These are phyloP conservation scores for Chytriomyces hyalinus DNA, from an alignment of 192 early-diverging fungal genomes.

Conservation along the genomic window DNA sequence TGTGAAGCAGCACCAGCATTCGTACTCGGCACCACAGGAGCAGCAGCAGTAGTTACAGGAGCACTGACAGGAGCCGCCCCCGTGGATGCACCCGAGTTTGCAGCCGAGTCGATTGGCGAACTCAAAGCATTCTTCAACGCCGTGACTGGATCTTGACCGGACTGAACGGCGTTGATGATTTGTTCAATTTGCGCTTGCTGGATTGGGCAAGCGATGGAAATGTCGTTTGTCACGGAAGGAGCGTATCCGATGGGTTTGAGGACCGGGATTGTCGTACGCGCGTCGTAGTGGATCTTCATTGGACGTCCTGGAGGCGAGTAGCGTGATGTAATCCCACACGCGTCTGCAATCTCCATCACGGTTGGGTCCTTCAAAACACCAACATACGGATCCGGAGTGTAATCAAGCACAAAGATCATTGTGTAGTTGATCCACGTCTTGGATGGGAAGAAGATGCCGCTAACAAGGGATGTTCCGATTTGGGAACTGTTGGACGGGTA, in stretches of 20 bases:
- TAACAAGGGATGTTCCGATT: constrained; percentile 18
- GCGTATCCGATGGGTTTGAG: constrained; percentile 35
- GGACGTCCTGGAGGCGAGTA: constrained; percentile 5
- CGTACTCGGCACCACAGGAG: too few species aligned
- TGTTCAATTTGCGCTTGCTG: constrained; percentile 4
- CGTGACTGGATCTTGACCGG: background rate
- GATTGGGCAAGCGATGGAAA: constrained; percentile 30
- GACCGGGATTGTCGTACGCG: background rate
- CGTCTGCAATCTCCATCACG: constrained; percentile 28
- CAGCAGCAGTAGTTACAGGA: too few species aligned
- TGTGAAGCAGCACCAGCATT: too few species aligned
- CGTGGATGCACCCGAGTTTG: background rate
- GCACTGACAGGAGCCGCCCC: too few species aligned
- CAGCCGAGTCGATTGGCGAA: background rate
- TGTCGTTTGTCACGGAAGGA: constrained; percentile 20
- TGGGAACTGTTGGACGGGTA: background rate
- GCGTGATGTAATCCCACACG: constrained; percentile 31
- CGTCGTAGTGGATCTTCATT: constrained; percentile 30
- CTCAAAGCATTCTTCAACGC: constrained; percentile 15
- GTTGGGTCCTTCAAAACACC: constrained; percentile 34
- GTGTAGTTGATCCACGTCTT: constrained; percentile 32
- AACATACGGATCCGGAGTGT: constrained; percentile 34
- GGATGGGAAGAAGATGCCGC: constrained; percentile 27
- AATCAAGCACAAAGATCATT: constrained; percentile 29
- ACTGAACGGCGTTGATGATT: constrained; percentile 10